phyloP scores from a whole-genome alignment of 2,329 filamentous ascomycete species.

The Cercospora sp. region DNA sequence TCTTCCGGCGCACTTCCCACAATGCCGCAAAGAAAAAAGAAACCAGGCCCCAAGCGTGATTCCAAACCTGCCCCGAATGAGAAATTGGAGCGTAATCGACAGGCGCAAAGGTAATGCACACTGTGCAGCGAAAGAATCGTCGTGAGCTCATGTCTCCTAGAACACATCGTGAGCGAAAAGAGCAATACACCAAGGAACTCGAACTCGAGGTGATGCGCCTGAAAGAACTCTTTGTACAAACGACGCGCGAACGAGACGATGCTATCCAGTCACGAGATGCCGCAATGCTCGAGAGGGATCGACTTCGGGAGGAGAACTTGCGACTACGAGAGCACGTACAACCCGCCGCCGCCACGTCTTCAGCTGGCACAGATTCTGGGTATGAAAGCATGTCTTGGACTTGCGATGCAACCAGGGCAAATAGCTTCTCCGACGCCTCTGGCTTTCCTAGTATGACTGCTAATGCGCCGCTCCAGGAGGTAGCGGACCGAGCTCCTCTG shows the following conservation, averaged over 20 bases:
- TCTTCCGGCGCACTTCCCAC: constrained; percentile 8
- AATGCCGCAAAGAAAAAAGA: constrained; percentile 24
- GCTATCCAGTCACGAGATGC: constrained; percentile 22
- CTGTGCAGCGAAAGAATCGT: background rate
- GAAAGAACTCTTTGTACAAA: constrained; percentile 25
- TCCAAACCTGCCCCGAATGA: constrained; percentile 28
- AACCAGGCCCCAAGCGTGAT: constrained; percentile 29
- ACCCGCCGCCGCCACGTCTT: constrained; percentile 14
- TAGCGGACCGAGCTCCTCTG: constrained; percentile 13
- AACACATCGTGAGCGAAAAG: constrained; percentile 30
- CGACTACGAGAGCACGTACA: constrained; percentile 19
- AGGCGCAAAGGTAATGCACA: constrained; percentile 26
- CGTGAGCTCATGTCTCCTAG: constrained; percentile 9
- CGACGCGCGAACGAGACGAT: constrained; percentile 24
- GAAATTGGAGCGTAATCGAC: constrained; percentile 29
- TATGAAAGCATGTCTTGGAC: constrained; percentile 24
- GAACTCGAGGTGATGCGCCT: constrained; percentile 28
- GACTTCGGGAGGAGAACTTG: constrained; percentile 19
- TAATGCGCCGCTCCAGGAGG: constrained; percentile 18
- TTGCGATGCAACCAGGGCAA: constrained; percentile 24
- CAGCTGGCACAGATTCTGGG: constrained; percentile 25
- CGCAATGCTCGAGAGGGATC: constrained; percentile 20
- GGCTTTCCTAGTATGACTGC: constrained; percentile 21
- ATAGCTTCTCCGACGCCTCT: constrained; percentile 23
- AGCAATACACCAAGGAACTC: constrained; percentile 30